Evolutionary conservation across 176 grass and related monocot species (phyloP).

Genomic region (Paspalum notatum): DNA sequence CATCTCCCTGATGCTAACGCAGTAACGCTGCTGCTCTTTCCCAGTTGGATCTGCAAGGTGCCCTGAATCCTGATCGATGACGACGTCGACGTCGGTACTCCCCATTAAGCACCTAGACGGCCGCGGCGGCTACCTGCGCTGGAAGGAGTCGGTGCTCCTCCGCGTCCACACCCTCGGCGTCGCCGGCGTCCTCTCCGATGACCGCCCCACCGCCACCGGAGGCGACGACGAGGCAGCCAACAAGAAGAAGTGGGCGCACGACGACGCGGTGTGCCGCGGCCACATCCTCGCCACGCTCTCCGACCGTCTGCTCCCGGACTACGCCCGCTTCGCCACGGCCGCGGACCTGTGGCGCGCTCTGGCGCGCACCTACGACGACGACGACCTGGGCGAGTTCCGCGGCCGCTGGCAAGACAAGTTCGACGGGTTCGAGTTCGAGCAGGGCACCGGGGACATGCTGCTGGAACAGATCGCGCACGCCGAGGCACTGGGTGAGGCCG

Average conservation of each 20-base stretch:
- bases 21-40: no score
- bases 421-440: not conserved
- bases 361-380: slow-evolving; percentile 18
- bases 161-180: slow-evolving; percentile 25
- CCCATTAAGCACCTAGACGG: slow-evolving; percentile 16
- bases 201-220: not conserved
- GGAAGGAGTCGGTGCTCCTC: slow-evolving; percentile 56
- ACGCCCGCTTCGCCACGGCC: slow-evolving; percentile 31
- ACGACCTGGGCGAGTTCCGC: accelerated
- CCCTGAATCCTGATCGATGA: not conserved
- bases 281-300: slow-evolving; percentile 43
- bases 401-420: not conserved
- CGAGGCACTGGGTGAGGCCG: not conserved
- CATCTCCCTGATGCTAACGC: no score
- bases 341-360: slow-evolving; percentile 32
- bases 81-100: not conserved
- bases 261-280: slow-evolving; percentile 46
- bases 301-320: slow-evolving; percentile 38
- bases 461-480: slow-evolving; percentile 37
- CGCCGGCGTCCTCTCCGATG: slow-evolving; percentile 15
- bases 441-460: not conserved
- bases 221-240: not conserved
- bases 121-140: slow-evolving; percentile 25
- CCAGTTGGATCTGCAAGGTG: no score
- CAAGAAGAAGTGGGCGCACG: slow-evolving; percentile 16